Evolutionary conservation across 2,329 filamentous ascomycete species (phyloP), one percentile per base, ranked within the genome.

Genomic region (Microcera coccophila): DNA sequence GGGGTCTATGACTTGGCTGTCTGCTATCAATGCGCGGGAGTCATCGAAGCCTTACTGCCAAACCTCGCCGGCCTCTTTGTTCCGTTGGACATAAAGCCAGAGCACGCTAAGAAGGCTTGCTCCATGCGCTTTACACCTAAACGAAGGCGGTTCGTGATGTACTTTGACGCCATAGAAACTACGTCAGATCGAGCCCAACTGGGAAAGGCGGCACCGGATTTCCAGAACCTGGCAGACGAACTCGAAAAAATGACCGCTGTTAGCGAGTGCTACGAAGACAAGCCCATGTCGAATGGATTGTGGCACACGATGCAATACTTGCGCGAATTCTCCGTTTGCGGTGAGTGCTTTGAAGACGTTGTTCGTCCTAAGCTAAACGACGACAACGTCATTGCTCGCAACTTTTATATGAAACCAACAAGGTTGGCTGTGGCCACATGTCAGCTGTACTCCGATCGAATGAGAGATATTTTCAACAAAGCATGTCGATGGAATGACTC

Each of bases 241-340:
- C 73, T 88, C 4, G 72, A 76, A 36, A 76, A 78, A 24, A 71
- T 85, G 44, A 74, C 74, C 16, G 65, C 69, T 4, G 64, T 79
- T 20, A 72, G 76, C 3, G 80, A 88, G 59, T 94, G 88, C 59
- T 70, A 71, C 16, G 74, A 80, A 24, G 81, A 86, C 59, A 76
- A 73, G n/a, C 72, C 80, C 4, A 65, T 85, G 3, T 63, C 71
- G n/a, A 75, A 80, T 41, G 76, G 74, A 11, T 70, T 75, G 29
- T 96, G 90, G 90, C 83, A 94, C 62, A 82, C 78, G 42, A 88
- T 94, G 62, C 80, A 85, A 1, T 73, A 78, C 12, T 69, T 94
- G 0, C 87, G 85, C 0, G 79, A 90, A 36, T 81, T 95, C 56
- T 89, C 85, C 1, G 84, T 95, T 4, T 97, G 90, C 64, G 81